Base-by-base conservation (phyloP, 2,329 filamentous ascomycete genomes). In the Immersiporthe knoxdaviesiana region DNA sequence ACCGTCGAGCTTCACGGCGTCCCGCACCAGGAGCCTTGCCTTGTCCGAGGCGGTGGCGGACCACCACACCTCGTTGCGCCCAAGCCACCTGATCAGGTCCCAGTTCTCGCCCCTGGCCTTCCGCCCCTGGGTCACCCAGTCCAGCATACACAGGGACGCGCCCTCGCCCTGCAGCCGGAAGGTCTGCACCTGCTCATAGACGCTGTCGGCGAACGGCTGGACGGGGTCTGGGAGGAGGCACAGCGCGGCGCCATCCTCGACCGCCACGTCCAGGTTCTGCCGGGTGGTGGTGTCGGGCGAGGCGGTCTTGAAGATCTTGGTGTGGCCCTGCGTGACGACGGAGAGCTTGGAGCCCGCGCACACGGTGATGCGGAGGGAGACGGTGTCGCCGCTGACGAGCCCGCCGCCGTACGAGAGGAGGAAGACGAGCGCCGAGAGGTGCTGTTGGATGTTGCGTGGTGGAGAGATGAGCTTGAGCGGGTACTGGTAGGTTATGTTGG, bases 391-490 rank as follows among this genome's bases (percentile, higher is more conserved):
- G 16, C 91, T 92, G 1, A 99, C 92, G 18, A 99, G 88, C 1
- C 96, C 96, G 58, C 96, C 96, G 63, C 96, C 96, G 77, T 98
- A 99, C 0, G 94, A 97, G 63, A 99, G 86, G 50, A 98, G 85
- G 77, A 97, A 98, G 54, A 97, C 90, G 41, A 96, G 88, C 11
- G 94, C 86, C 68, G 92, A 92, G 72, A 86, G 84, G 64, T 71
- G 67, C 68, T 90, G 85, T 54, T 87, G 83, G 62, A 86, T 84
- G 7, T 90, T 83, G 14, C 91, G 88, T 18, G 90, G 86, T 1
- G 95, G 93, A 0, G 94, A 91, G 71, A 99, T 92, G 68, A 99
- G 87, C 79, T 99, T 99, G 61, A 99, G 85, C 1, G 96, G 96
- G 76, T 98, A 99, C 78, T 97, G 93, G 78, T 97, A 98, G 47